These are phyloP conservation scores for Chenopodium album DNA, from an alignment of 148 eudicot genomes.

Conservation along the genomic window DNA sequence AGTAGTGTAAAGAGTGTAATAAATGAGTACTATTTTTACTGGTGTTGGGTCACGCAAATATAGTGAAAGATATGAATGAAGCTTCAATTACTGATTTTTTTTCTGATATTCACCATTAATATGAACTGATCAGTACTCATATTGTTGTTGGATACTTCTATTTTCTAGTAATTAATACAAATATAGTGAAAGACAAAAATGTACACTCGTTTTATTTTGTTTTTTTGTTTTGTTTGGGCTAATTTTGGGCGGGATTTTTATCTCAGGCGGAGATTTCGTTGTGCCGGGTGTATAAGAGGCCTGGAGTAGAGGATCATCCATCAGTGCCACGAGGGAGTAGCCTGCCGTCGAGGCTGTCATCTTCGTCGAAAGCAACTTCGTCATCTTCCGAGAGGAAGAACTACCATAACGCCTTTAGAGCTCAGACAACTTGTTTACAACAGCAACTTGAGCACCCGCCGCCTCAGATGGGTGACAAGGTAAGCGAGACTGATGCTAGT, in stretches of 20 bases:
- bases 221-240: background rate
- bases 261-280: constrained; percentile 82
- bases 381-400: constrained; percentile 26
- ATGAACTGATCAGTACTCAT: background rate
- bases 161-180: no score
- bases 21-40: constrained; percentile 9
- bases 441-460: constrained; percentile 24
- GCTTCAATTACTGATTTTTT: constrained; percentile 19
- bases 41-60: constrained; percentile 34
- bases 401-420: constrained; percentile 11
- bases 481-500: constrained; percentile 44
- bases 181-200: no score
- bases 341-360: constrained; percentile 32
- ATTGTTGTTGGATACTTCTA: background rate
- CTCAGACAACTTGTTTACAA: background rate
- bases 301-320: constrained; percentile 83
- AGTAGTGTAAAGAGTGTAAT: constrained; percentile 32
- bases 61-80: constrained; percentile 35
- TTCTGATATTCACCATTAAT: constrained; percentile 19
- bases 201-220: background rate
- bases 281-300: constrained; percentile 85
- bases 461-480: constrained; percentile 27
- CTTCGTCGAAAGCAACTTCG: constrained; percentile 26
- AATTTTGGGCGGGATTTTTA: background rate
- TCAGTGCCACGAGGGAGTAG: constrained; percentile 50